Base-by-base conservation (phyloP, 2,329 filamentous ascomycete species). In the Verruconis gallopava region DNA sequence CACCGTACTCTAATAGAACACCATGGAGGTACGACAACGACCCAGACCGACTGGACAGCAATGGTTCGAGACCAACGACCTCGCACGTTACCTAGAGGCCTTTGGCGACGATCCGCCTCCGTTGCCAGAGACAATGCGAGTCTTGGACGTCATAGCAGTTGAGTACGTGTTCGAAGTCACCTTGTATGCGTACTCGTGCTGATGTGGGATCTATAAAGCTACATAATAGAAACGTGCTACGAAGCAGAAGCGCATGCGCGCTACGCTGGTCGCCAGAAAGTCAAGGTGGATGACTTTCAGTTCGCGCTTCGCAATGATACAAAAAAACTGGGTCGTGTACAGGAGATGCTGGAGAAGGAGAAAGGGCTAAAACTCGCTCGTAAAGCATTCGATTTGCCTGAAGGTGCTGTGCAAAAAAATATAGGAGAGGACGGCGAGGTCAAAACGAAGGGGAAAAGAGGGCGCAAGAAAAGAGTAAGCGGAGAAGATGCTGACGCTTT, bases 271-370 rank as follows among this genome's bases (percentile, higher is more conserved):
- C 82, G 91, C 2, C 85, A 93, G 54, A 98, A 98, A 65, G 86
- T 98, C 64, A 98, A 98, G 61, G 84, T 93, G 54, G 89, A 95
- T 55, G 91, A 98, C 62, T 94, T 98, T 65, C 86, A 93, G 55
- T 98, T 93, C 62, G 85, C 86, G 30, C 75, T 96, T 51, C 76
- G 91, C 21, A 77, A 82, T 49, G 93, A 96, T 55, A 79, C 83
- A 5, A 69, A 75, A 45, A 93, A 93, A 58, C 69, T 96, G 34
- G 91, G 91, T 38, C 79, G 89, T 54, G 86, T 96, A 42, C 78
- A 85, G 57, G 86, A 94, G 65, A 76, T 93, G 55, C 73, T 94
- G 50, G 81, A 85, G 61, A 88, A 89, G 69, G 85, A 93, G 51
- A 79, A 79, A 56, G 79, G 86, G 56, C 77, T 96, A 48, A 91